phyloP scores from a whole-genome alignment of 202 grass and related monocot genomes.

The Musa balbisiana region DNA sequence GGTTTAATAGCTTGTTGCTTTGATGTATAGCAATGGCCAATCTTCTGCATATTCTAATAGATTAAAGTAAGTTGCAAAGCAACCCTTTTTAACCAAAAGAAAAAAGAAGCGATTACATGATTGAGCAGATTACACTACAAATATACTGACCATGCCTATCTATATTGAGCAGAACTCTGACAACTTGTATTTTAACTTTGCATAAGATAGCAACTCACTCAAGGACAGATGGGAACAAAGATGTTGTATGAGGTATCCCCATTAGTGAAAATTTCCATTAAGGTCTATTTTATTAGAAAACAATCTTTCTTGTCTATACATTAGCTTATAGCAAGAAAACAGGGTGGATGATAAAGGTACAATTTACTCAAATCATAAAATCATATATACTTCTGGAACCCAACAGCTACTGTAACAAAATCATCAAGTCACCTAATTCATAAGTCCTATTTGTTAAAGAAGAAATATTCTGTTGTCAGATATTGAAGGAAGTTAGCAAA shows the following conservation, averaged over 20 bases:
- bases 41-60: too few species aligned
- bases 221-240: neutral
- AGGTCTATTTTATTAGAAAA: neutral
- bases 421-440: neutral
- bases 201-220: neutral
- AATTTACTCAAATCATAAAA: neutral
- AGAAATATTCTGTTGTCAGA: neutral
- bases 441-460: neutral
- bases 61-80: neutral
- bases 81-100: neutral
- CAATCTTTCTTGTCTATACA: neutral
- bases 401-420: neutral
- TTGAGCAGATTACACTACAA: neutral
- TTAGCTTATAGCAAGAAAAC: neutral
- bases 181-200: neutral
- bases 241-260: neutral
- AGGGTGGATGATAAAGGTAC: neutral
- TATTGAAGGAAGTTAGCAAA: neutral
- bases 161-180: neutral
- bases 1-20: too few species aligned
- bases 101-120: neutral
- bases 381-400: neutral
- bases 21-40: too few species aligned
- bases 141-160: too few species aligned
- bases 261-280: neutral